Base-by-base conservation (phyloP, 2,329 filamentous ascomycete species). In the Talaromyces atroroseus region DNA sequence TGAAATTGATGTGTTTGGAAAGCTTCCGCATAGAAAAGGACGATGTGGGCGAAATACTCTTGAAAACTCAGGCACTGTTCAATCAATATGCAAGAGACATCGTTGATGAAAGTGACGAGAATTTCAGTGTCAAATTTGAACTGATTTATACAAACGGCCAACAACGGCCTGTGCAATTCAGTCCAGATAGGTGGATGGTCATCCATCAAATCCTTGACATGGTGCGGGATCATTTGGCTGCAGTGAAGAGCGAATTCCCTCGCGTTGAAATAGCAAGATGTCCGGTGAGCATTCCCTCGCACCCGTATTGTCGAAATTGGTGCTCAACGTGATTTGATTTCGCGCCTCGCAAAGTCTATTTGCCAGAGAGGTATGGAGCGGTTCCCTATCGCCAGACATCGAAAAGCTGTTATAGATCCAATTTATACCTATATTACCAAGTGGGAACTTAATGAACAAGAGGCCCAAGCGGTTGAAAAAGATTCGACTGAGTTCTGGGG, bases 91-190 rank as follows among this genome's bases (percentile, higher is more conserved):
- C 77, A 0, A 71, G 82, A 0, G 83, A 86, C 58, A 76, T 87
- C 1, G 72, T 87, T 0, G 83, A 87, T 55, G 83, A 88, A 66
- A 83, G 80, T 38, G 85, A 88, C 46, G 82, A 86, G 57, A 83
- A 81, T 53, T 79, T 86, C 34, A 82, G 77, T 44, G 74, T 78
- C 3, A 80, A 79, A 48, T 84, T 84, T 36, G 82, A 87, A 61
- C 67, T 87, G 0, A 73, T 87, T 1, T 87, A 87, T 58, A 85
- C 83, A 0, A 78, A 85, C 59, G 84, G 83, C 0, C 58, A 64
- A 0, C 80, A 85, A 57, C 62, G 65, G 1, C 60, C 76, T 0
- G 71, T 85, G 0, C 80, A 86, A 5, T 70, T 78, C 11, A 76
- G 76, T 48, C 80, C 81, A 0, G 66, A 79, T 2, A 71, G 86